phyloP scores from a whole-genome alignment of 306 rosid species.

The barrel medic (Medicago truncatula) region DNA sequence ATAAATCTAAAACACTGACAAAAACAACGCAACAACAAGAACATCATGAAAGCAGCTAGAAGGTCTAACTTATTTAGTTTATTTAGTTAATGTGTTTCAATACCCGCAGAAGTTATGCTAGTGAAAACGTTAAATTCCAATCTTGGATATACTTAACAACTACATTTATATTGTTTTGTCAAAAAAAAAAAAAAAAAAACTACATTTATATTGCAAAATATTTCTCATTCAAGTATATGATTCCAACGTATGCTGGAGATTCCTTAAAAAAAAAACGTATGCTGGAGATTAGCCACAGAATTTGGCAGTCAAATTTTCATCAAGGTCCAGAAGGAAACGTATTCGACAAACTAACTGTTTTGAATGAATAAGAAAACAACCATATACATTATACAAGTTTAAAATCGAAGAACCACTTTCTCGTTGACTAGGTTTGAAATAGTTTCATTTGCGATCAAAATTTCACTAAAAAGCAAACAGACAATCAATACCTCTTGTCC shows the following conservation, averaged over 20 bases:
- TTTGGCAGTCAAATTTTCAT: constrained; percentile 8
- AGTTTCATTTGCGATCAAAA: background rate
- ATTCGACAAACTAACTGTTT: background rate
- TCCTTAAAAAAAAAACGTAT: no score
- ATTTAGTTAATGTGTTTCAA: background rate
- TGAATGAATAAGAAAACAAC: background rate
- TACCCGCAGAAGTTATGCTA: background rate
- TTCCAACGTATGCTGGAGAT: no score
- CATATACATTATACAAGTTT: no score
- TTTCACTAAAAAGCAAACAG: background rate
- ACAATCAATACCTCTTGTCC: no score
- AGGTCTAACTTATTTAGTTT: background rate
- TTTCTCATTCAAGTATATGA: constrained; percentile 2
- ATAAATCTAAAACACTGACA: constrained; percentile 10
- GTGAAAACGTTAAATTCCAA: background rate
- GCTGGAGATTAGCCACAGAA: constrained; percentile 3
- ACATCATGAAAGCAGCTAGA: background rate
- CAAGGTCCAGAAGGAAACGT: background rate
- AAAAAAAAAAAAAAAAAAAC: no score
- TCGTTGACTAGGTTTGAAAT: constrained; percentile 6
- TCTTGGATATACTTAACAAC: background rate
- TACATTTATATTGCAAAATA: constrained; percentile 6
- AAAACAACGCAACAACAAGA: background rate
- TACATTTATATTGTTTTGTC: no score
- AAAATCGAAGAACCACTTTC: constrained; percentile 26